phyloP scores from a whole-genome alignment of 1,284 basidiomycete genomes.

The Ustilago cynodontis region DNA sequence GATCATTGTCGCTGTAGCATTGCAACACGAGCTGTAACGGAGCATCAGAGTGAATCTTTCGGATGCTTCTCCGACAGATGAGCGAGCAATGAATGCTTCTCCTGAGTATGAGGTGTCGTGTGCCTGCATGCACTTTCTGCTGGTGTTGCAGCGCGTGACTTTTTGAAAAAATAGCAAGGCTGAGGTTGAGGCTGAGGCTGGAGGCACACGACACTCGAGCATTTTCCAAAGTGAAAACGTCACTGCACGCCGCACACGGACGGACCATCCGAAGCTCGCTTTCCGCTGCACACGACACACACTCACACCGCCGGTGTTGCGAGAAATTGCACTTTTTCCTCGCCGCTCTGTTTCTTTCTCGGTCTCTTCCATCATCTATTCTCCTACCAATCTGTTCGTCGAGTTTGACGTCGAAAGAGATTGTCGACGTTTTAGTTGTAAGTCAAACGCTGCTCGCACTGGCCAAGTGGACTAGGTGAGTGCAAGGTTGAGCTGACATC shows the following conservation, averaged over 20 bases:
- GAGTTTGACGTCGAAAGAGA: background rate
- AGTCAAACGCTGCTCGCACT: no score
- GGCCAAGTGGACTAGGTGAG: no score
- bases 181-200: no score
- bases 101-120: background rate
- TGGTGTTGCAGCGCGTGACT: background rate
- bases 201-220: slow-evolving; percentile 3
- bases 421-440: background rate
- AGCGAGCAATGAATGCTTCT: background rate
- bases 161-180: background rate
- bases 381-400: background rate
- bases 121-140: background rate
- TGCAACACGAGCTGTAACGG: no score
- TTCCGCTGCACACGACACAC: slow-evolving; percentile 12
- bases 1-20: background rate
- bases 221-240: no score
- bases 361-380: background rate
- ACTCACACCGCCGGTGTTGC: background rate
- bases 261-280: slow-evolving; percentile 2
- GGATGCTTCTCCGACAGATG: background rate
- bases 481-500: background rate
- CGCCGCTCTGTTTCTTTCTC: background rate
- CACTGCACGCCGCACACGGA: slow-evolving; percentile 8
- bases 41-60: background rate
- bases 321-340: background rate